Base-by-base conservation (phyloP, 805 yeast species). In the Lipomyces starkeyi region DNA sequence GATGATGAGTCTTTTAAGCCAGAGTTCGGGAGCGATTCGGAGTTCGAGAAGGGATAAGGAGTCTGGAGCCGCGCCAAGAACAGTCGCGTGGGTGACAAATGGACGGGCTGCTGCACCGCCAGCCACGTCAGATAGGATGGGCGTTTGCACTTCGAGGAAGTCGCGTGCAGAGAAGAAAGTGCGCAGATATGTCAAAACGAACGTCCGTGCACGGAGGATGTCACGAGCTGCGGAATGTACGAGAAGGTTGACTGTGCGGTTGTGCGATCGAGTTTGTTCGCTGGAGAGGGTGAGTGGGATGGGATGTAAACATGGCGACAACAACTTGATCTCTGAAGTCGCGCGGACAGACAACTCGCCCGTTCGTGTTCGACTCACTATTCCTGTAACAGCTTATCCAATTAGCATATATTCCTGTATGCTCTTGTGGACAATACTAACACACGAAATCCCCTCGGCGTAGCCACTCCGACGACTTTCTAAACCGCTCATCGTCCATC, bases 101-200 rank as follows among this genome's bases (percentile, higher is more conserved):
- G 98, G 97, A n/a, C 85, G 84, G 0, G 99, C 98, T 73, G 88
- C 87, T 4, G 99, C 99, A 1, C 99, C 99, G 20, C 92, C 91
- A 0, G 93, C 86, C 43, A 82, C 80, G 6, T 81, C 74, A 0
- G 92, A 85, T 13, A 95, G 78, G 0, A 93, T 85, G 0, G 99
- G 99, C 0, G 99, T 95, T 62, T 89, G 90, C 0, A 95, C 97
- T 76, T 93, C 97, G 2, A 91, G 69, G 72, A 93, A 95, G 0
- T 81, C 86, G 27, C 80, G 78, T 0, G 75, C 73, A 54, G 83
- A 81, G 25, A 94, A 82, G 73, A 86, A 93, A 0, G 75, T 70
- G 27, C 97, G 80, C 3, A 94, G 80, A 1, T 83, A 76, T 11
- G 81, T 80, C 1, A 88, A 81, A 0, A 93, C 80, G n/a, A 79